Evolutionary conservation across 129 eudicot genomes (phyloP).

Genomic region (Chrysanthemum seticuspe): DNA sequence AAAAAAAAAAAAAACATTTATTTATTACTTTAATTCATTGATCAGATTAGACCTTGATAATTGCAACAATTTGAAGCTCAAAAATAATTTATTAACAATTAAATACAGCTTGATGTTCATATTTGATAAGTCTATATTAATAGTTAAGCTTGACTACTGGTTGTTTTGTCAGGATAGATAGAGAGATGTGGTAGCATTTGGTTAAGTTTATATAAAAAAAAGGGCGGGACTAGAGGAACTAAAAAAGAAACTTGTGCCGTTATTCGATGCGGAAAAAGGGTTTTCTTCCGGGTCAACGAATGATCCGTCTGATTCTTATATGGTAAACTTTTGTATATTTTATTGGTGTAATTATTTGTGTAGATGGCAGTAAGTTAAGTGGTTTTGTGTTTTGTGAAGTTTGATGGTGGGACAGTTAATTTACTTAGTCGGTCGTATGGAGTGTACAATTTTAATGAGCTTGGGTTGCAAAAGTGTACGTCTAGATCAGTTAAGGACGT

Average conservation of each 20-base stretch:
- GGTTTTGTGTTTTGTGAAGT: slow-evolving; percentile 35
- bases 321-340: slow-evolving; percentile 29
- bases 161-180: slow-evolving; percentile 21
- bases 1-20: background rate
- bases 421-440: slow-evolving; percentile 88
- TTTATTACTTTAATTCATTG: background rate
- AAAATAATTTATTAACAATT: background rate
- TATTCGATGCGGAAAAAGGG: slow-evolving; percentile 98
- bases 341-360: too few relatives aligned
- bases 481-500: slow-evolving; percentile 55
- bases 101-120: background rate
- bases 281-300: slow-evolving; percentile 68
- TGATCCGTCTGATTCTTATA: slow-evolving; percentile 78
- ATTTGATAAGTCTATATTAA: too few relatives aligned
- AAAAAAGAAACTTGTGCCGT: slow-evolving; percentile 86
- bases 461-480: slow-evolving; percentile 87
- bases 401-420: slow-evolving; percentile 88
- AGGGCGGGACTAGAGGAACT: slow-evolving; percentile 96
- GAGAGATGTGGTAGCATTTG: slow-evolving; percentile 28
- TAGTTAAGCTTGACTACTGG: background rate
- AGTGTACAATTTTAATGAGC: slow-evolving; percentile 91
- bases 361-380: too few relatives aligned
- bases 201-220: background rate
- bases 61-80: slow-evolving; percentile 10
- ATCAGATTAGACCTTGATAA: slow-evolving; percentile 13